Evolutionary conservation across 1,284 basidiomycete species (phyloP).

Genomic region (Apiotrichum laibachii): DNA sequence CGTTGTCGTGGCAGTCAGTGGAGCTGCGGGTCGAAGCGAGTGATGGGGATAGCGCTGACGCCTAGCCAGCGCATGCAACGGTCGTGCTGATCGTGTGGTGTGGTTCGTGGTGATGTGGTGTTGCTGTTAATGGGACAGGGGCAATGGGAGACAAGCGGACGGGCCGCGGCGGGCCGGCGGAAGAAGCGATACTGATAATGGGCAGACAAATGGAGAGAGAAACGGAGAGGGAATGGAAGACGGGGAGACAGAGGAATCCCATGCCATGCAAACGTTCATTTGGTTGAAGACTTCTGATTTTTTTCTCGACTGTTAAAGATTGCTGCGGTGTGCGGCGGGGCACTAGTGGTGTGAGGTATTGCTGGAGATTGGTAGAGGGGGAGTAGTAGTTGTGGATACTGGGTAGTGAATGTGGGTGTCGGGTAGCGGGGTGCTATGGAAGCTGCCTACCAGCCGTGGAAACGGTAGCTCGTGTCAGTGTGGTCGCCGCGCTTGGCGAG

Average conservation of each 20-base stretch:
- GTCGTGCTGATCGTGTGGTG: no score
- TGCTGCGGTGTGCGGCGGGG: not conserved
- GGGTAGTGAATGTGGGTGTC: not conserved
- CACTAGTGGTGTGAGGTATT: no score
- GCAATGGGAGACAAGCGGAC: not conserved
- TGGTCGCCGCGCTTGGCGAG: slow-evolving; percentile 27
- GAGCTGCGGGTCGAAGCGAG: no score
- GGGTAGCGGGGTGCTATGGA: not conserved
- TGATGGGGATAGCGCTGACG: no score
- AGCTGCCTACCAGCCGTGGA: slow-evolving; percentile 42
- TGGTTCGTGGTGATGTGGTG: no score
- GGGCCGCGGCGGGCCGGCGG: no score
- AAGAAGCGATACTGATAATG: not conserved
- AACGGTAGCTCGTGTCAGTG: slow-evolving; percentile 41
- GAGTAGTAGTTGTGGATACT: not conserved
- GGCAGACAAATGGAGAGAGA: not conserved
- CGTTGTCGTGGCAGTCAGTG: no score
- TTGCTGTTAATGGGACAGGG: not conserved
- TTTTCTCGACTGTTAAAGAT: not conserved
- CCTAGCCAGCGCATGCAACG: no score
- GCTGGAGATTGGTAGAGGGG: not conserved
- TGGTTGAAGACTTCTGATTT: slow-evolving; percentile 4
- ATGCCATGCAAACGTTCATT: slow-evolving; percentile 6
- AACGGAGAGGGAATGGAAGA: not conserved
- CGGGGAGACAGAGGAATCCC: not conserved